These are phyloP conservation scores for Fusarium odoratissimum DNA, from an alignment of 2,329 filamentous ascomycete genomes.

Conservation along the genomic window DNA sequence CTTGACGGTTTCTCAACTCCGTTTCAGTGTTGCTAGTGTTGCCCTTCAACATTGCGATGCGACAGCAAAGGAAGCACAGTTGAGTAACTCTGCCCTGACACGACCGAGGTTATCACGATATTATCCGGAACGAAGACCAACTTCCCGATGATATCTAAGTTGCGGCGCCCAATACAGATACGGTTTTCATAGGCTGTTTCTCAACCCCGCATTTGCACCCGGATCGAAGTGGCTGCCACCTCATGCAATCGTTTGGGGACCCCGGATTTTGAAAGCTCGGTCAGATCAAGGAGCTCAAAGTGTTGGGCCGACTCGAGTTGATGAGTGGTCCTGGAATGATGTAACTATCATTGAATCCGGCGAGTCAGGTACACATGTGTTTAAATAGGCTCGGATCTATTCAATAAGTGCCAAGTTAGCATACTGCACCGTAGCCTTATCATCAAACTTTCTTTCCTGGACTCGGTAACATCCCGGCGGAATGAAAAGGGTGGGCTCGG, in stretches of 20 bases:
- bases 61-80: constrained; percentile 11
- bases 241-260: constrained; percentile 17
- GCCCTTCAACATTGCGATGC: constrained; percentile 1
- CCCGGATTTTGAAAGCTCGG: neutral
- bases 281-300: neutral
- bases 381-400: neutral
- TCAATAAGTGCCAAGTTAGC: neutral
- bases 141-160: constrained; percentile 12
- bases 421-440: constrained; percentile 12
- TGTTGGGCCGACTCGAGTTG: constrained; percentile 1
- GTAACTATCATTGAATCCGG: neutral
- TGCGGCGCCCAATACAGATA: constrained; percentile 1
- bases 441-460: constrained; percentile 1
- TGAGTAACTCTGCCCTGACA: neutral
- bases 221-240: constrained; percentile 27
- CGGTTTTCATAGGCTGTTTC: neutral
- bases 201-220: constrained; percentile 42
- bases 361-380: constrained; percentile 15
- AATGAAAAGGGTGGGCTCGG: constrained; percentile 33
- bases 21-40: neutral
- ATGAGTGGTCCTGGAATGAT: neutral
- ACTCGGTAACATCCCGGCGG: constrained; percentile 25
- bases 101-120: constrained; percentile 24
- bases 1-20: neutral
- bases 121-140: constrained; percentile 23